Percentiles rank a stretch among this genome's conserved stretches.
phyloP scores from a whole-genome alignment of 2,329 filamentous ascomycete genomes.

The Sporothrix schenckii region DNA sequence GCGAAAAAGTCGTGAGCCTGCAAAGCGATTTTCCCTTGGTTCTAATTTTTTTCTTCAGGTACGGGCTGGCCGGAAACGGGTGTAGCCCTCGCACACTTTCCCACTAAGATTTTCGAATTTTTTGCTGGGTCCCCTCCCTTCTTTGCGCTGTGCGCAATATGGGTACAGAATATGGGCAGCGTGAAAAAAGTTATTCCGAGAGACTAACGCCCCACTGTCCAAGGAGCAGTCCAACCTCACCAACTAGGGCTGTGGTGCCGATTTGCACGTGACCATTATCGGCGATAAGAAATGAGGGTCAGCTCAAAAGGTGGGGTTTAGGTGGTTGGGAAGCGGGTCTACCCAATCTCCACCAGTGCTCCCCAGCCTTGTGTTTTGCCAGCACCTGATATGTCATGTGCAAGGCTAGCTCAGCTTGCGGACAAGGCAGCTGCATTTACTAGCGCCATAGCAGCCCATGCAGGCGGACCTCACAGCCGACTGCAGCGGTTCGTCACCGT shows the following conservation, averaged over 20 bases:
- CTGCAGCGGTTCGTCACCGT: slow-evolving; percentile 19
- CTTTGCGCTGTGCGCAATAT: background rate
- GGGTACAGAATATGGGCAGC: background rate
- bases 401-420: background rate
- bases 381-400: slow-evolving; percentile 30
- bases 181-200: slow-evolving; percentile 27
- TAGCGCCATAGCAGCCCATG: slow-evolving; percentile 18
- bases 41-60: slow-evolving; percentile 31
- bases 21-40: slow-evolving; percentile 29
- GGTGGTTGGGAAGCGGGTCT: slow-evolving; percentile 24
- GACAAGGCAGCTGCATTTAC: slow-evolving; percentile 29
- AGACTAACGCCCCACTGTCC: background rate
- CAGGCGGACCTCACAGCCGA: slow-evolving; percentile 30
- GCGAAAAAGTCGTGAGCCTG: slow-evolving; percentile 30
- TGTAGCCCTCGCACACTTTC: slow-evolving; percentile 30
- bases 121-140: slow-evolving; percentile 18
- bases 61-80: slow-evolving; percentile 25
- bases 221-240: too few relatives aligned
- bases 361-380: slow-evolving; percentile 25
- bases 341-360: background rate
- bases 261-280: background rate
- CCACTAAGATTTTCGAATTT: slow-evolving; percentile 33
- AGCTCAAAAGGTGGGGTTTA: too few relatives aligned
- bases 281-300: background rate
- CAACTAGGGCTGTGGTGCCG: background rate